Conservation (phyloP, 495 filamentous ascomycete genomes). For the Hyphodiscus hymeniophilus region DNA sequence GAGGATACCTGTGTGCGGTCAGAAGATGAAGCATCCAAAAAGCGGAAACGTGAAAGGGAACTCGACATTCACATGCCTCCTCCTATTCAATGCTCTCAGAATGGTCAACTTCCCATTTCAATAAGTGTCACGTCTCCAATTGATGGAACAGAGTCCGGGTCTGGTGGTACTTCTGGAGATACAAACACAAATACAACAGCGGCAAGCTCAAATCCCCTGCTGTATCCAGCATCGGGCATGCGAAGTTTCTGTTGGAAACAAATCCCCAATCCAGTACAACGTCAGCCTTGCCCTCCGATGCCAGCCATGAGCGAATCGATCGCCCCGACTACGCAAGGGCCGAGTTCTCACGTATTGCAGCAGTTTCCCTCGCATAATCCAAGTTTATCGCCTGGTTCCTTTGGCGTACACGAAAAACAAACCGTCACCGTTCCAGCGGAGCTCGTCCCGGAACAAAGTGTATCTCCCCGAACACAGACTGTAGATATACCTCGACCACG, state of each 20-base stretch:
- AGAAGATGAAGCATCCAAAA: slow-evolving; percentile 12
- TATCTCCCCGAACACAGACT: background rate
- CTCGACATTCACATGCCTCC: background rate
- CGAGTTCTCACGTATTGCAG: no score
- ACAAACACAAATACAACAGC: background rate
- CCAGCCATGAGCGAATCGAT: background rate
- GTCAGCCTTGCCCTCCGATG: background rate
- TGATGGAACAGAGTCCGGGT: background rate
- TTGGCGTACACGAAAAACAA: background rate
- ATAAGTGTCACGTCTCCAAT: background rate
- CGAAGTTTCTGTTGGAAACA: no score
- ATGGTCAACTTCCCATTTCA: slow-evolving; percentile 2
- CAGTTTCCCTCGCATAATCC: no score
- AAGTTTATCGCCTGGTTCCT: no score
- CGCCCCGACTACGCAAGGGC: background rate
- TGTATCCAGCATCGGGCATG: background rate
- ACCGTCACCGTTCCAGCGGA: background rate
- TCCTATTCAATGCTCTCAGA: slow-evolving; percentile 2
- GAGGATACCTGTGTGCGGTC: slow-evolving; percentile 8
- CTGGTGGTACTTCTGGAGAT: background rate
- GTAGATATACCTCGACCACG: background rate
- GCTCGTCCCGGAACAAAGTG: background rate
- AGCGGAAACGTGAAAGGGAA: slow-evolving; percentile 11
- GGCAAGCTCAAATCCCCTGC: background rate
- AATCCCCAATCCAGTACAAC: no score